Conservation (phyloP, 2,329 filamentous ascomycete genomes). For the Arthroderma sp. region DNA sequence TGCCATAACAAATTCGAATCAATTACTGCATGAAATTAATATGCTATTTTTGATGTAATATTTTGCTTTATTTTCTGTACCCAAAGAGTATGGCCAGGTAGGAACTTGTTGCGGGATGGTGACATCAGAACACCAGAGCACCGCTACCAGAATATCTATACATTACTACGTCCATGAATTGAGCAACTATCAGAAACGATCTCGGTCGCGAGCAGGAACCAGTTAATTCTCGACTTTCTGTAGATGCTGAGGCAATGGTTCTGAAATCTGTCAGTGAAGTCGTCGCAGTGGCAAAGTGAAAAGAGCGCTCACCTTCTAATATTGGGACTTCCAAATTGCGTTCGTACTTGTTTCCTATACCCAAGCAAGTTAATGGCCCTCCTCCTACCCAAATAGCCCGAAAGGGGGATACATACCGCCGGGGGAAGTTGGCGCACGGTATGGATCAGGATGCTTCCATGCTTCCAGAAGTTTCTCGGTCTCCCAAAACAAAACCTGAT, state of each 20-base stretch:
- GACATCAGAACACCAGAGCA: no score
- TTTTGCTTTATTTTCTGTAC: no score
- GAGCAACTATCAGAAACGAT: no score
- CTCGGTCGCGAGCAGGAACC: no score
- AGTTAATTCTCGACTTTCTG: neutral
- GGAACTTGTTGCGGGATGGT: no score
- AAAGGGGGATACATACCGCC: slow-evolving; percentile 52
- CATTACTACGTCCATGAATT: no score
- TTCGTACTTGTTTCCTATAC: slow-evolving; percentile 82
- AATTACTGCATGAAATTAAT: no score
- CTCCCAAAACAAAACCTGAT: slow-evolving; percentile 67
- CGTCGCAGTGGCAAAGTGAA: neutral
- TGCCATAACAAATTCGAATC: no score
- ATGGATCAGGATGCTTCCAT: slow-evolving; percentile 98
- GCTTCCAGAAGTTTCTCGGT: slow-evolving; percentile 76
- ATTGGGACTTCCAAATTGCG: slow-evolving; percentile 73
- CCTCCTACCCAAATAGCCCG: neutral
- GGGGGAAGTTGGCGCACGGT: slow-evolving; percentile 74
- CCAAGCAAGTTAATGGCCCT: slow-evolving; percentile 4
- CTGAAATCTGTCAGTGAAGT: neutral
- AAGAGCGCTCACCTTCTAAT: slow-evolving; percentile 57
- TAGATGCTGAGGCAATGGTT: slow-evolving; percentile 3
- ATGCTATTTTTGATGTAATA: no score
- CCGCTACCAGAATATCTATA: no score
- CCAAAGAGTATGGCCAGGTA: no score